Base-by-base conservation (phyloP, 2,329 filamentous ascomycete genomes). In the Talaromyces sp. region DNA sequence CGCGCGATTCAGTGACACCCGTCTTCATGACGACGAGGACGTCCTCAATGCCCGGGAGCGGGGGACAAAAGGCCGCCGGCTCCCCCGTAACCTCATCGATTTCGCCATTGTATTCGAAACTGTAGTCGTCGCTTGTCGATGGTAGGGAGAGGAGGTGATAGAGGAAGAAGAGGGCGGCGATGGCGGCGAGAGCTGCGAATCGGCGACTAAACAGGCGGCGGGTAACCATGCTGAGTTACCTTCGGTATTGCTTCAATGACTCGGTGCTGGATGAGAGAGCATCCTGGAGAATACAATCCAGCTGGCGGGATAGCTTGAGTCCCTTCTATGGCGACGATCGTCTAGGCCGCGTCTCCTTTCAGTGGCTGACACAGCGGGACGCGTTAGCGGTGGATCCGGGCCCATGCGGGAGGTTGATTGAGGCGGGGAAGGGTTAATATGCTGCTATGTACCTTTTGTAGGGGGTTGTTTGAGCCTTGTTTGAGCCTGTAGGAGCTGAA, bases 91-190 rank as follows among this genome's bases (percentile, higher is more conserved):
- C 41, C 1, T 55, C 24, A 35, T 47, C 45, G 33, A 39, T 51
- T 47, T 42, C 33, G 49, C 39, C 49, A 57, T 51, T 55, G 42
- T 43, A 37, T 17, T 27, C 40, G 16, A 14, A 17, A n/a, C n/a
- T 16, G 27, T 19, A 11, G 47, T 14, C 30, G 35, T 13, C 10
- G 22, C 9, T 16, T 32, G 82, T 51, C 76, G 82, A 65, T 80
- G 82, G 58, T 84, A 85, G 67, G 71, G 80, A 43, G 80, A 87
- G 61, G 78, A 89, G 64, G 81, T 84, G 47, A 70, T 75, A 57
- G 70, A 80, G 54, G 73, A 90, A 55, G 74, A 81, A 61, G 75
- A 77, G 43, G 68, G 86, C 54, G 80, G 83, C 73, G 74, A 81
- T 51, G 75, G 84, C 65, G 79, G 86, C 70, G 77, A 80, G 42